phyloP scores from a whole-genome alignment of 192 early-diverging fungal genomes.

The Spinellus fusiger region DNA sequence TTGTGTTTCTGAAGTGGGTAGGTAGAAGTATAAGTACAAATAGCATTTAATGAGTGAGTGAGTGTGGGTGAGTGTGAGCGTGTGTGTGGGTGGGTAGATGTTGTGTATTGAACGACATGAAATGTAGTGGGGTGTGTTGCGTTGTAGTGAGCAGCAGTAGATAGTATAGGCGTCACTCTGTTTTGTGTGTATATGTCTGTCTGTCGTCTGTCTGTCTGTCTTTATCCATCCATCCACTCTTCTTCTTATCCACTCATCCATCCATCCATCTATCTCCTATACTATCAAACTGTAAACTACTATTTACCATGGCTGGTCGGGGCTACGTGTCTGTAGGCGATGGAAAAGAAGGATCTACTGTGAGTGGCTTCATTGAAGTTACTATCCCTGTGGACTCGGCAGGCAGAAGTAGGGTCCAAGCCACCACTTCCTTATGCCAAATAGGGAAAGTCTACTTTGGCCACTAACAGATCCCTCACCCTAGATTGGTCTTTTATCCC shows the following conservation, averaged over 20 bases:
- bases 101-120: background rate
- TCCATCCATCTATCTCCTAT: slow-evolving; percentile 8
- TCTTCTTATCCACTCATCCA: background rate
- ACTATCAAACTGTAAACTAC: background rate
- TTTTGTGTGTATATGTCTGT: no score
- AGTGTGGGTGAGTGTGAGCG: background rate
- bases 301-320: slow-evolving; percentile 10
- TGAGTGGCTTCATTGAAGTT: background rate
- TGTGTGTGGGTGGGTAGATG: background rate
- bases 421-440: background rate
- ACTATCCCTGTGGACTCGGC: background rate
- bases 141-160: background rate
- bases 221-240: background rate
- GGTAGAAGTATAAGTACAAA: no score
- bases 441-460: background rate
- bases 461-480: no score
- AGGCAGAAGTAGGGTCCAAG: background rate
- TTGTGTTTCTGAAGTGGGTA: no score
- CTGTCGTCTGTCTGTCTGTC: background rate
- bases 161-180: no score
- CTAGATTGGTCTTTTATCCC: no score
- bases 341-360: slow-evolving; percentile 8
- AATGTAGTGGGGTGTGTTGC: background rate
- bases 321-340: slow-evolving; percentile 8
- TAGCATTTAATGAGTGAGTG: slow-evolving; percentile 3